A percentile compares a stretch with the other conserved stretches of the same genome.
These are phyloP conservation scores for Candida sojae DNA, from an alignment of 1,139 yeast species.

Conservation along the genomic window DNA sequence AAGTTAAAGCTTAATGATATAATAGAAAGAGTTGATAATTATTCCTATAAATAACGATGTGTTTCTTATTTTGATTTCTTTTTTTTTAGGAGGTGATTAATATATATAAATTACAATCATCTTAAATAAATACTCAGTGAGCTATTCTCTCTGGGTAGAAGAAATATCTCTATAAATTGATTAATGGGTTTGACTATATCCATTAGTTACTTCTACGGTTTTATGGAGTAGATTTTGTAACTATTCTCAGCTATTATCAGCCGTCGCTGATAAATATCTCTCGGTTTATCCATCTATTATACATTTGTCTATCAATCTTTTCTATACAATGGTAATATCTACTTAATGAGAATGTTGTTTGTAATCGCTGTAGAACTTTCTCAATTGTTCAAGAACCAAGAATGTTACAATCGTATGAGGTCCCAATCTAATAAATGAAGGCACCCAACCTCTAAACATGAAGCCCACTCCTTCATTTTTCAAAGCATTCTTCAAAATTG, in stretches of 20 bases:
- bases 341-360: not conserved
- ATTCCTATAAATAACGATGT: slow-evolving; percentile 4
- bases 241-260: no score
- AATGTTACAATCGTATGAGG: slow-evolving; percentile 90
- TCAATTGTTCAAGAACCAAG: slow-evolving; percentile 75
- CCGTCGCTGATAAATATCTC: no score
- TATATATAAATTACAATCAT: not conserved
- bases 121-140: not conserved
- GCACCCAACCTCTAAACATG: slow-evolving; percentile 90
- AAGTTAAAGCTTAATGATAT: slow-evolving; percentile 23
- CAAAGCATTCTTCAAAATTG: slow-evolving; percentile 57
- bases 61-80: not conserved
- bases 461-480: slow-evolving; percentile 72
- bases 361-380: slow-evolving; percentile 39
- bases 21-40: not conserved
- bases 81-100: not conserved
- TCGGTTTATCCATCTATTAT: not conserved
- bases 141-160: no score
- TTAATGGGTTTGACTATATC: no score
- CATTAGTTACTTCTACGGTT: no score
- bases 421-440: slow-evolving; percentile 82
- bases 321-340: not conserved
- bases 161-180: no score
- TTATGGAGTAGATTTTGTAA: no score
- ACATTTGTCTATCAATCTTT: not conserved